Base-by-base conservation (phyloP, 257 asterid species). In the Ophiorrhiza pumila region DNA sequence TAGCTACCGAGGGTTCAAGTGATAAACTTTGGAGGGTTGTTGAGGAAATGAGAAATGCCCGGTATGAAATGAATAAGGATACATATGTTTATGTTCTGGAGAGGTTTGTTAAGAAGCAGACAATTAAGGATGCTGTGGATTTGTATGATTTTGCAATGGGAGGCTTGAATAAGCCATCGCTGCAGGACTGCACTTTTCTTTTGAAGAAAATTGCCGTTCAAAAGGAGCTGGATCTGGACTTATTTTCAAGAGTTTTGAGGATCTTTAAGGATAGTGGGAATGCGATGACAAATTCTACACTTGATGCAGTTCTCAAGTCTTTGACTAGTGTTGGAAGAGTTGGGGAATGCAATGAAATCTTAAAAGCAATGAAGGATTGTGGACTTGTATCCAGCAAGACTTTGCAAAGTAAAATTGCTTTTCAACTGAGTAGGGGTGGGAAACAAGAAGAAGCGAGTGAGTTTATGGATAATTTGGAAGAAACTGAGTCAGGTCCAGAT, bases 51-150 rank as follows among this genome's bases (percentile, higher is more conserved):
- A 83, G 86, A 73, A 61, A 74, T 67, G 82, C 79, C 50, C 95
- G 91, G 55, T 78, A 68, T 82, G 95, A 86, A 77, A 82, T 91
- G 87, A 88, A 85, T 75, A 79, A 74, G 78, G 88, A 74, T 41
- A 80, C 90, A 3, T 91, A 91, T 72, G 50, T 80, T 62, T 72
- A 69, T 65, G 70, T 79, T 47, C 77, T 78, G 76, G 70, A 82
- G 63, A 80, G 69, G 71, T 91, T 87, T 78, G 81, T 88, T 57
- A 75, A 76, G 81, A 80, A 81, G 74, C 78, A 80, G 75, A 81
- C 90, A 96, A 79, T 90, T 7, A 79, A 76, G 57, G 96, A 90
- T 71, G 96, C 96, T 41, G 97, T 86, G 60, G 91, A 85, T 63
- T 82, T 94, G 81, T 94, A 84, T 57, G 97, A 86, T 80, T 84